Percentiles rank a stretch among this genome's conserved stretches.
Conservation (phyloP, 148 eudicot species). For the Rhododendron williamsianum region DNA sequence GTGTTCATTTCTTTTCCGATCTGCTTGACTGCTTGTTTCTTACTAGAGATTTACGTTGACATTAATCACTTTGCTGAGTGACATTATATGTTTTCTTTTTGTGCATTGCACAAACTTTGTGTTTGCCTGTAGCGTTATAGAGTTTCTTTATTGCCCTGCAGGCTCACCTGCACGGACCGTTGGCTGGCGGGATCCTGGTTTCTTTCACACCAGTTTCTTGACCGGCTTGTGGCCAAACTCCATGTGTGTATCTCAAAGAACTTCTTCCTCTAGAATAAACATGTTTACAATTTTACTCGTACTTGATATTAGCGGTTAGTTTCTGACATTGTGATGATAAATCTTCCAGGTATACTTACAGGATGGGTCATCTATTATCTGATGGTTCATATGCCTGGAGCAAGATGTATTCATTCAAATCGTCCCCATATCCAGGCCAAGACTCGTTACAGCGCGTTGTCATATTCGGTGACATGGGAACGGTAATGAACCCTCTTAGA, state of each 20-base stretch:
- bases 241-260: slow-evolving; percentile 25
- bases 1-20: not conserved
- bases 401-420: slow-evolving; percentile 60
- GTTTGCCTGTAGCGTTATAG: not conserved
- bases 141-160: slow-evolving; percentile 22
- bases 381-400: slow-evolving; percentile 71
- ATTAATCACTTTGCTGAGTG: not conserved
- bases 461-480: slow-evolving; percentile 91
- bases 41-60: not conserved
- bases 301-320: not conserved
- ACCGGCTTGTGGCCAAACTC: slow-evolving; percentile 79
- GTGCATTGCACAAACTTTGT: not conserved
- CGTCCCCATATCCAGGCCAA: slow-evolving; percentile 81
- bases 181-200: slow-evolving; percentile 97
- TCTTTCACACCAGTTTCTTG: slow-evolving; percentile 82
- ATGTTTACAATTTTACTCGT: too few relatives aligned
- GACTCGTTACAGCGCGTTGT: slow-evolving; percentile 76
- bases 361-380: slow-evolving; percentile 55
- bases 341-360: slow-evolving; percentile 63
- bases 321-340: not conserved
- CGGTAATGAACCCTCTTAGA: slow-evolving; percentile 36
- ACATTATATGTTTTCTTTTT: not conserved
- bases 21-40: not conserved
- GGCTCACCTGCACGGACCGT: slow-evolving; percentile 93
- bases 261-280: not conserved